These are phyloP conservation scores for Claviceps arundinis DNA, from an alignment of 2,329 filamentous ascomycete genomes.

Conservation along the genomic window DNA sequence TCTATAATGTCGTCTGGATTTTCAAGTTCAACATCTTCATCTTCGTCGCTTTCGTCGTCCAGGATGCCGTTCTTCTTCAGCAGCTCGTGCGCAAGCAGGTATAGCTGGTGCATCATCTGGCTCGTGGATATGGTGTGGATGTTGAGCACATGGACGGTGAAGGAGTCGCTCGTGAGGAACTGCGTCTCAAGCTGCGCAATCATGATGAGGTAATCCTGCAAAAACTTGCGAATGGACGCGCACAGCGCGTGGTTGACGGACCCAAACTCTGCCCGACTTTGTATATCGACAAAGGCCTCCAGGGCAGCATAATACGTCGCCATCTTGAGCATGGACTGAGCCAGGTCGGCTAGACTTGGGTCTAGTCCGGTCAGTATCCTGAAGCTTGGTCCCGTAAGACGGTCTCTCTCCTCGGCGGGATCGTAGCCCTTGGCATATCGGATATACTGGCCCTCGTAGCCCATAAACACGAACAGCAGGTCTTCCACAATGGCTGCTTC, in stretches of 20 bases:
- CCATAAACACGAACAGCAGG: conserved; percentile 90
- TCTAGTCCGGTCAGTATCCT: conserved; percentile 73
- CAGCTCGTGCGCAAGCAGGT: conserved; percentile 75
- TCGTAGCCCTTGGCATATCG: conserved; percentile 75
- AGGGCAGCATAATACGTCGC: conserved; percentile 86
- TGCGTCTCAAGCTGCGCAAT: conserved; percentile 90
- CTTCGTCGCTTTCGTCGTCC: conserved; percentile 63
- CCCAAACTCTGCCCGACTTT: conserved; percentile 85
- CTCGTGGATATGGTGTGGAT: conserved; percentile 81
- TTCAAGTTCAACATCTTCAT: conserved; percentile 58
- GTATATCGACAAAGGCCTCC: conserved; percentile 86
- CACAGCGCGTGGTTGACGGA: conserved; percentile 92
- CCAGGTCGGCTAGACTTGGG: conserved; percentile 79
- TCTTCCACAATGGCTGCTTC: conserved; percentile 84
- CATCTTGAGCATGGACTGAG: conserved; percentile 80
- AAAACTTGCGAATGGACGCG: conserved; percentile 78
- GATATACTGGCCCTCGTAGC: conserved; percentile 95
- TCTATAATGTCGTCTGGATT: conserved; percentile 88
- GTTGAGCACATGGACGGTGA: conserved; percentile 87
- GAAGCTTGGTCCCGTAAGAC: conserved; percentile 70
- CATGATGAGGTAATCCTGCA: conserved; percentile 89
- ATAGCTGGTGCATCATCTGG: conserved; percentile 84
- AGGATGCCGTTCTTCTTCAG: conserved; percentile 77
- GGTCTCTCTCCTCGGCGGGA: conserved; percentile 72
- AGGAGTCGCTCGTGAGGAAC: conserved; percentile 73